Evolutionary conservation across 75 land plant species (phyloP).

Genomic region (Picea sitchensis): DNA sequence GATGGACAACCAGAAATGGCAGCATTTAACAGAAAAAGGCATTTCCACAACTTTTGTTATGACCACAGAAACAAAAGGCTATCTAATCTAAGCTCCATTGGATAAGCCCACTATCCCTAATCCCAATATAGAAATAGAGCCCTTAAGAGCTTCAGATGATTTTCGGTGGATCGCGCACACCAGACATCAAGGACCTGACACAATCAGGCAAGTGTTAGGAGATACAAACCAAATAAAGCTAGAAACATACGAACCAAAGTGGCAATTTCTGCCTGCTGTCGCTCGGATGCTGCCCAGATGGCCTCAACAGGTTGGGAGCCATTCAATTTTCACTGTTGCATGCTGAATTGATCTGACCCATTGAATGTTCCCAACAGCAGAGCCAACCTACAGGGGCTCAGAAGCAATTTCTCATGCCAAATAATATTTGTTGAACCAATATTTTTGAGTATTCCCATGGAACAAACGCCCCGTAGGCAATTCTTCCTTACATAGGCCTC

Average conservation of each 20-base stretch:
- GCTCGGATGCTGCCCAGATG: conserved; percentile 48
- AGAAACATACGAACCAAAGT: conserved; percentile 91
- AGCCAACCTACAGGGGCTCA: conserved; percentile 64
- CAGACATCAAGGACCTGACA: conserved; percentile 32
- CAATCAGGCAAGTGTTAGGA: conserved; percentile 37
- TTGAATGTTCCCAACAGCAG: conserved; percentile 55
- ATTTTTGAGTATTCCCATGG: conserved; percentile 45
- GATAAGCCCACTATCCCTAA: conserved; percentile 4
- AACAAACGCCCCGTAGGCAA: conserved; percentile 46
- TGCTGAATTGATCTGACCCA: conserved; percentile 47
- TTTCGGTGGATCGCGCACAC: conserved; percentile 14
- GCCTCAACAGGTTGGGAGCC: conserved; percentile 49
- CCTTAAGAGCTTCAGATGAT: conserved; percentile 15
- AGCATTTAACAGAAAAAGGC: not conserved
- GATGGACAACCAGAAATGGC: not conserved
- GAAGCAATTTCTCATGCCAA: conserved; percentile 41
- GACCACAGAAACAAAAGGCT: not conserved
- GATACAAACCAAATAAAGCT: conserved; percentile 48
- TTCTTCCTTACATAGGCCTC: conserved; percentile 61
- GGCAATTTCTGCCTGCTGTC: conserved; percentile 32
- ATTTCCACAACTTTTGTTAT: not conserved
- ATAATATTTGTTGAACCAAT: conserved; percentile 42
- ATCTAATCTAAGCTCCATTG: conserved; percentile 12
- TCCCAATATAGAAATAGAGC: conserved; percentile 16
- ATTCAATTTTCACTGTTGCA: conserved; percentile 58